Evolutionary conservation across 345 rosid genomes (phyloP).

Genomic region (Zanthoxylum bungeanum): DNA sequence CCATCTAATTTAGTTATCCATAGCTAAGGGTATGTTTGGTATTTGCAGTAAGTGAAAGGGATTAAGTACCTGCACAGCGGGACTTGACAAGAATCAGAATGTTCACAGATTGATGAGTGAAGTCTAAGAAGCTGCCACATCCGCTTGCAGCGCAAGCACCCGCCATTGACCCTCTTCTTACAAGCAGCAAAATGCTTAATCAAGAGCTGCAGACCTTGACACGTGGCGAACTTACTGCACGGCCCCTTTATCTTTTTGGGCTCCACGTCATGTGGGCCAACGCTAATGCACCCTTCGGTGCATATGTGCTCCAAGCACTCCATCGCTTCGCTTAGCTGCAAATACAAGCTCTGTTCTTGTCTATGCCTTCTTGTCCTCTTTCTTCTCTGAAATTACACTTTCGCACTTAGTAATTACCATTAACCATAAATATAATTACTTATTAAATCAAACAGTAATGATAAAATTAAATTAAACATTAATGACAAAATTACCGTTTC

Average conservation of each 20-base stretch:
- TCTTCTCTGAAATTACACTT: constrained; percentile 47
- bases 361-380: constrained; percentile 52
- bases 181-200: constrained; percentile 73
- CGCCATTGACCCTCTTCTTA: constrained; percentile 49
- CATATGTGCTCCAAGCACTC: constrained; percentile 86
- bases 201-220: constrained; percentile 70
- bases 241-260: constrained; percentile 32
- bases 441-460: neutral
- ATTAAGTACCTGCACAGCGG: constrained; percentile 84
- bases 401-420: neutral
- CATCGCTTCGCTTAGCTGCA: constrained; percentile 80
- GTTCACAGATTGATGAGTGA: constrained; percentile 71
- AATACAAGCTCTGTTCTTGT: constrained; percentile 52
- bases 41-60: too few species aligned
- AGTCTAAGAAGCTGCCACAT: constrained; percentile 91
- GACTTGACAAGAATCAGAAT: constrained; percentile 54
- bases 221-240: constrained; percentile 54
- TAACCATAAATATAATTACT: too few species aligned
- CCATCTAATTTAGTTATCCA: too few species aligned
- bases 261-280: constrained; percentile 52
- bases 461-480: neutral
- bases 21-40: too few species aligned
- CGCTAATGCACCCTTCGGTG: constrained; percentile 75
- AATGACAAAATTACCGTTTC: constrained; percentile 45
- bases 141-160: constrained; percentile 72